Percentiles rank a stretch among this genome's conserved stretches.
phyloP scores from a whole-genome alignment of 306 rosid species.

The Vigna trinervia region DNA sequence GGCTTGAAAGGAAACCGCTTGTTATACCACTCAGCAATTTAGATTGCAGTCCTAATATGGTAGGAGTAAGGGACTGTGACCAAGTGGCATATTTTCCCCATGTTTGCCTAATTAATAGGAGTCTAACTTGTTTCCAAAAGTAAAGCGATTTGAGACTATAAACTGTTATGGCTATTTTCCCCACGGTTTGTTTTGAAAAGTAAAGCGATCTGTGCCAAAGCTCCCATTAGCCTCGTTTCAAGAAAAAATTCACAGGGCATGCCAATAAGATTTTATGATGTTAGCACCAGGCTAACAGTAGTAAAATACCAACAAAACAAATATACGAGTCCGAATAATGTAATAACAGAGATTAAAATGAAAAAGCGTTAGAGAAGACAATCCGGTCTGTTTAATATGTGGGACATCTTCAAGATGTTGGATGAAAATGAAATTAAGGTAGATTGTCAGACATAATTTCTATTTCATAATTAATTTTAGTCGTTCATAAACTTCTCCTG shows the following conservation, averaged over 20 bases:
- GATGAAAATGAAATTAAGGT: not conserved
- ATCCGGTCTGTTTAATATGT: not conserved
- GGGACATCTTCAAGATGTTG: not conserved
- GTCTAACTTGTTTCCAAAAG: not conserved
- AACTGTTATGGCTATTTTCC: not conserved
- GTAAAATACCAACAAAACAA: not conserved
- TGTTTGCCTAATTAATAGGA: not conserved
- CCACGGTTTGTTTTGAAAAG: not conserved
- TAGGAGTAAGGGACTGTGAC: not conserved
- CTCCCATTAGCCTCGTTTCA: not conserved
- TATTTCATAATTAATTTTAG: not conserved
- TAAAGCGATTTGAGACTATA: not conserved
- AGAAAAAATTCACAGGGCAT: not conserved
- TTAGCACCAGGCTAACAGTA: not conserved
- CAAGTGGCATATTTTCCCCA: not conserved
- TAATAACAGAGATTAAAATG: not conserved
- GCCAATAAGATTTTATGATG: not conserved
- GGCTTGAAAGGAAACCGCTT: conserved; percentile 67
- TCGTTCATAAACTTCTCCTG: not conserved
- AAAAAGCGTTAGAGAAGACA: too few relatives aligned
- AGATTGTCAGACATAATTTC: too few relatives aligned
- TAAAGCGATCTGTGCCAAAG: not conserved
- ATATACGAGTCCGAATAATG: not conserved
- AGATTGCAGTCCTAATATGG: conserved; percentile 21
- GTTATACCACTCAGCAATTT: conserved; percentile 57